phyloP scores from a whole-genome alignment of 2,329 filamentous ascomycete genomes.

The Penicillium glabrum region DNA sequence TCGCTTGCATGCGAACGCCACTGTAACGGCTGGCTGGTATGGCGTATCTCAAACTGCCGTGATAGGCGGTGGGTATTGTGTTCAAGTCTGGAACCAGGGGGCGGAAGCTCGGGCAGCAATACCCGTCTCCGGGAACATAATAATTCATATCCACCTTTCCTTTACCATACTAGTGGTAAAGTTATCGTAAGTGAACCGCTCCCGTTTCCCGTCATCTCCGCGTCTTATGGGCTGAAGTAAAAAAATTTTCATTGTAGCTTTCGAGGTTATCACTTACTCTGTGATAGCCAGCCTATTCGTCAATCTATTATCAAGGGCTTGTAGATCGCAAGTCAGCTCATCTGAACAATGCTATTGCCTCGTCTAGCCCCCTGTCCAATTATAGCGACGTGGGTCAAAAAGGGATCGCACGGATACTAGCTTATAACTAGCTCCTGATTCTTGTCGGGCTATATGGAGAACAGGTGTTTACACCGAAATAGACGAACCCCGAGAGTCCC shows the following conservation, averaged over 20 bases:
- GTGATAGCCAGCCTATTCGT: background rate
- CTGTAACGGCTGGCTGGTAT: background rate
- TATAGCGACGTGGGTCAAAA: background rate
- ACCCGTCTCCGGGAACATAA: background rate
- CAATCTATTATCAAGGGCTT: too few species aligned
- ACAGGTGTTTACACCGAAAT: background rate
- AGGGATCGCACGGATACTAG: background rate
- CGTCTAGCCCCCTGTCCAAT: background rate
- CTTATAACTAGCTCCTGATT: background rate
- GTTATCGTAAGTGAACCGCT: background rate
- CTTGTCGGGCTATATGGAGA: too few species aligned
- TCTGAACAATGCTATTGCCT: too few species aligned
- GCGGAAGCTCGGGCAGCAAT: too few species aligned
- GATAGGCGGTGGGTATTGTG: too few species aligned
- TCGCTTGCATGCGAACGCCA: background rate
- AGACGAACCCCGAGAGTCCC: background rate
- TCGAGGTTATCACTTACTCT: background rate
- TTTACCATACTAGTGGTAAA: background rate
- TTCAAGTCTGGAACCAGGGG: background rate
- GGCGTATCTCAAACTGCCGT: background rate
- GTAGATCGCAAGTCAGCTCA: too few species aligned
- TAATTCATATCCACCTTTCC: background rate
- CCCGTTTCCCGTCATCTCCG: background rate
- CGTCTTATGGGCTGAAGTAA: background rate
- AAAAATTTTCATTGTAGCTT: background rate